Evolutionary conservation across 2,329 filamentous ascomycete genomes (phyloP).

Genomic region (Thielaviopsis cerberus): DNA sequence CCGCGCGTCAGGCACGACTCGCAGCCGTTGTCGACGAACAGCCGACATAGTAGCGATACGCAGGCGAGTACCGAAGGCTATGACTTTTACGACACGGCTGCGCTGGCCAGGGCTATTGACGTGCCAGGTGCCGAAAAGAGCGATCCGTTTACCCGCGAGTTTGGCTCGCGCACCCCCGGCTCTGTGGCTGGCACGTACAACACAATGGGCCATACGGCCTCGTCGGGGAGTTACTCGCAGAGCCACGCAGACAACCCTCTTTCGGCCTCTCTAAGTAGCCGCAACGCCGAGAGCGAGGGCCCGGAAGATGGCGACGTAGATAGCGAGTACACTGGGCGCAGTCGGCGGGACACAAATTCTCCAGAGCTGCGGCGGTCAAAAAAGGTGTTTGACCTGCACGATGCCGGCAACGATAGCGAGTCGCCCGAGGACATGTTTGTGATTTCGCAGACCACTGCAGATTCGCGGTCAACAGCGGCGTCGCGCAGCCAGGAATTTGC

Average conservation of each 20-base stretch:
- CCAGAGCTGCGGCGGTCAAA: background rate
- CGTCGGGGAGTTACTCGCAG: background rate
- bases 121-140: slow-evolving; percentile 20
- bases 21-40: slow-evolving; percentile 30
- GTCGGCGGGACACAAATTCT: background rate
- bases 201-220: background rate
- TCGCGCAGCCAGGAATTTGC: slow-evolving; percentile 1
- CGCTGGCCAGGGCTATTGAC: slow-evolving; percentile 32
- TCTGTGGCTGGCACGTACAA: background rate
- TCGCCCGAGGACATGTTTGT: background rate
- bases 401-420: background rate
- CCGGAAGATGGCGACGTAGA: background rate
- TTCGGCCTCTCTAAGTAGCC: background rate
- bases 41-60: slow-evolving; percentile 29
- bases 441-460: background rate
- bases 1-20: slow-evolving; percentile 31
- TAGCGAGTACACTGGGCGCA: background rate
- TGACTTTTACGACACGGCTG: slow-evolving; percentile 47
- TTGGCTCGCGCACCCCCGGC: slow-evolving; percentile 1
- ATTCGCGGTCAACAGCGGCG: background rate
- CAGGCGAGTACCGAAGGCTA: slow-evolving; percentile 40
- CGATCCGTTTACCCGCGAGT: background rate
- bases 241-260: background rate
- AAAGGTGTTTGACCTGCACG: background rate
- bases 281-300: background rate